Evolutionary conservation across 257 asterid species (phyloP).

Genomic region (Linaria vulgaris): DNA sequence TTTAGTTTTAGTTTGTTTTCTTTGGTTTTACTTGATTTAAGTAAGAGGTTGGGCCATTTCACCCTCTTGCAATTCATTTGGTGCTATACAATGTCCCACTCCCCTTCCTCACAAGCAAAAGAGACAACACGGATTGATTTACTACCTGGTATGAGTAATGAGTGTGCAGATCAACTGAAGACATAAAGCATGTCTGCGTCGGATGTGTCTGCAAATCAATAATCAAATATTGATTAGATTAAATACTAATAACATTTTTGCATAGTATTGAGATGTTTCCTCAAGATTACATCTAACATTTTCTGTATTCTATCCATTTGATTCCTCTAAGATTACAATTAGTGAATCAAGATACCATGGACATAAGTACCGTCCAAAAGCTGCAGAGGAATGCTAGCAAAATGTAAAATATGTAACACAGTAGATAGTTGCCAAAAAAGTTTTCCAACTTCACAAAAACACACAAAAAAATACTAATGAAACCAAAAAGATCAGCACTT

Average conservation of each 20-base stretch:
- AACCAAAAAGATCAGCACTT: background rate
- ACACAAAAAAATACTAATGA: background rate
- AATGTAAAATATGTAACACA: background rate
- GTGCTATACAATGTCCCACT: too few species aligned
- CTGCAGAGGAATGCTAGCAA: background rate
- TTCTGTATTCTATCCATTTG: constrained; percentile 6
- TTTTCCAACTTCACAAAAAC: background rate
- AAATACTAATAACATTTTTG: constrained; percentile 10
- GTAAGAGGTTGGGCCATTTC: too few species aligned
- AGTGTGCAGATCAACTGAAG: constrained; percentile 97
- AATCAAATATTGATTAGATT: constrained; percentile 23
- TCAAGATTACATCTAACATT: constrained; percentile 12
- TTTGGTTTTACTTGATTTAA: too few species aligned
- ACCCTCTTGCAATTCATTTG: too few species aligned
- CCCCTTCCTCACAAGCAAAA: too few species aligned
- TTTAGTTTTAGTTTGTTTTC: too few species aligned
- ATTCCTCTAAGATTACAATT: constrained; percentile 7
- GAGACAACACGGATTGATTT: background rate
- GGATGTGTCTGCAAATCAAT: constrained; percentile 93
- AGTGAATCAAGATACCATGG: background rate
- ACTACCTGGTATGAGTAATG: constrained; percentile 98
- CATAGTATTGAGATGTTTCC: constrained; percentile 14
- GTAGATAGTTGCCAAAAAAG: constrained; percentile 7
- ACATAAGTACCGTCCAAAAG: background rate
- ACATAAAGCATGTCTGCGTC: constrained; percentile 96